Evolutionary conservation across 1,139 yeast species (phyloP), one percentile per base, ranked within the genome.

Genomic region (Protomyces pachydermus): DNA sequence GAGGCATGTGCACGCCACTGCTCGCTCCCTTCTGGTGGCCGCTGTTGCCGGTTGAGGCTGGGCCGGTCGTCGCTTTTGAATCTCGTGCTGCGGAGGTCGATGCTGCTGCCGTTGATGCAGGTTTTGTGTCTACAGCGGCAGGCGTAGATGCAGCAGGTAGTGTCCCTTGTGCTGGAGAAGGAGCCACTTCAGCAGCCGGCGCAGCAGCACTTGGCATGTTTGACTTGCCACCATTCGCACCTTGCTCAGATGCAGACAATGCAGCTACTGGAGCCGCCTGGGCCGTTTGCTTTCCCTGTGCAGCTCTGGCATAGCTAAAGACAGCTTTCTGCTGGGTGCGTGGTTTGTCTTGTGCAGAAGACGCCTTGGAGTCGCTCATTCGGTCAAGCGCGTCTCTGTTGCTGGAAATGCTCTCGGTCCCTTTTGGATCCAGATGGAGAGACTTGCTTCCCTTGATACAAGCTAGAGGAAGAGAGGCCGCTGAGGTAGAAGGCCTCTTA

Each of bases 261-360:
- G 42, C 23, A 10, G 61, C 61, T n/a, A 55, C 38, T 5, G 55
- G 51, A 23, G 50, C 39, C 23, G 52, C 45, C n/a, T 20, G 34
- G 14, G 56, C 48, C 25, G 48, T n/a, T 18, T 42, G 48, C n/a
- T 28, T 18, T 51, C 62, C 62, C 28, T 58, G 62, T 28, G 62
- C 62, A 16, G 62, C 62, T 39, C 52, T 32, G 18, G 62, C 62
- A 50, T 58, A 58, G 52, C 62, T 58, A 52, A 58, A 58, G 16
- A 20, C 23, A n/a, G 48, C 48, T 18, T 42, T 42, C 3, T 5
- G 14, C 14, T 37, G 42, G 14, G 42, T 37, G 48, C 20, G 23
- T 16, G 48, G 48, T 20, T 42, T 42, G 48, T 42, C 48, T 18
- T 16, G 25, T 42, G 48, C 48, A 16, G 48, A 42, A n/a, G 42